Conservation (phyloP, 139 green algal genomes). For the Medakamo hakoo region DNA sequence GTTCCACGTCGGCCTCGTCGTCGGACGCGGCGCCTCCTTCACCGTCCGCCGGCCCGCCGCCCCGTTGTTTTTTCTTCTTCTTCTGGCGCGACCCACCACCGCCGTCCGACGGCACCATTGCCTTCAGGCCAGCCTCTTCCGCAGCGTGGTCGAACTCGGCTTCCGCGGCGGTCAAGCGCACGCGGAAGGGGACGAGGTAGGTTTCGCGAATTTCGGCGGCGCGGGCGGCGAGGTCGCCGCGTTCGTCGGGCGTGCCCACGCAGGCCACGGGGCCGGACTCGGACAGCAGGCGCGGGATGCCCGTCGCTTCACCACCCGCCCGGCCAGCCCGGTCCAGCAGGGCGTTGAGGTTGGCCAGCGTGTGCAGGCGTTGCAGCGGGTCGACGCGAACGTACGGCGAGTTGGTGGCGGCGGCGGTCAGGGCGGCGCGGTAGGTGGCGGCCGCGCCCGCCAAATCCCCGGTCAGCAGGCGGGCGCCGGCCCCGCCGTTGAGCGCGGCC, state of each 20-base stretch:
- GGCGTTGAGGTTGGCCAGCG: constrained; percentile 58
- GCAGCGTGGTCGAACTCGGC: constrained; percentile 17
- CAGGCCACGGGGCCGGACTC: background rate
- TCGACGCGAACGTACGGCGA: constrained; percentile 35
- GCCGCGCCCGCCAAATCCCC: constrained; percentile 23
- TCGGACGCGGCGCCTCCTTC: background rate
- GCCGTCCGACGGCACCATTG: too few species aligned
- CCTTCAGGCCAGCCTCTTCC: too few species aligned
- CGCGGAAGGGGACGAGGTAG: constrained; percentile 34
- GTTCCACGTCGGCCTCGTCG: background rate
- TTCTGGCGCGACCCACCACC: too few species aligned
- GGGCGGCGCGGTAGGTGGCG: constrained; percentile 43
- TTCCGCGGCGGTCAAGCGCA: constrained; percentile 16
- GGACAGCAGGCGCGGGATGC: background rate
- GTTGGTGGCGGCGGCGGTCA: constrained; percentile 24
- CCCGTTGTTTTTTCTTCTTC: too few species aligned
- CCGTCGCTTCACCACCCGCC: background rate
- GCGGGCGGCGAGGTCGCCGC: background rate
- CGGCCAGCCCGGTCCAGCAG: constrained; percentile 18
- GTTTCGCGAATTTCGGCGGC: constrained; percentile 11
- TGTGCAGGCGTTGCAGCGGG: constrained; percentile 71
- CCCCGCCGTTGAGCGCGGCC: constrained; percentile 61
- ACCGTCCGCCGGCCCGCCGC: background rate
- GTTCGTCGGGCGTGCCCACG: background rate
- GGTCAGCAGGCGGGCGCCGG: constrained; percentile 49